Percentiles rank a stretch among this genome's conserved stretches.
These are phyloP conservation scores for Ilex aquifolium DNA, from an alignment of 257 asterid species.

Conservation along the genomic window DNA sequence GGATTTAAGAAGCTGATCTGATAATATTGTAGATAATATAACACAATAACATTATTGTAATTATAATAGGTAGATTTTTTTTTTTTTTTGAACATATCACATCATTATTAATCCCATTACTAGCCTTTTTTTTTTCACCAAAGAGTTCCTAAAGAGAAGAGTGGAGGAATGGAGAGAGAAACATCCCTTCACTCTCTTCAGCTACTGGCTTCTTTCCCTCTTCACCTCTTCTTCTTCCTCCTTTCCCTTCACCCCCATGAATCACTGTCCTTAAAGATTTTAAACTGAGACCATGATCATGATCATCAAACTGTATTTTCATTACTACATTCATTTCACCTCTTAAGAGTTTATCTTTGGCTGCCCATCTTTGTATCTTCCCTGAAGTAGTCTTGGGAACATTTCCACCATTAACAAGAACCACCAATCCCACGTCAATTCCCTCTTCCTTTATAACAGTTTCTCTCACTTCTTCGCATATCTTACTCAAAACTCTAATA, in stretches of 20 bases:
- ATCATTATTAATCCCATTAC: no score
- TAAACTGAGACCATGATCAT: conserved; percentile 8
- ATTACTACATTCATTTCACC: conserved; percentile 35
- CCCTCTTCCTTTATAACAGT: conserved; percentile 28
- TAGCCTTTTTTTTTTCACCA: no score
- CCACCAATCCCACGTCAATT: conserved; percentile 37
- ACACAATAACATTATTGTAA: no score
- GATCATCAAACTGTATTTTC: conserved; percentile 33
- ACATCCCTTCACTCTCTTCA: conserved; percentile 9
- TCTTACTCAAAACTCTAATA: conserved; percentile 9
- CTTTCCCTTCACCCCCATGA: conserved; percentile 5
- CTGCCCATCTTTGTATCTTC: conserved; percentile 66
- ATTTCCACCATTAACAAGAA: conserved; percentile 48
- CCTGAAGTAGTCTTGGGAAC: conserved; percentile 87
- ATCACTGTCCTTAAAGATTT: neutral
- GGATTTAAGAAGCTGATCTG: no score
- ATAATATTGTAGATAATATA: no score
- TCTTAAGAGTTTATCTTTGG: conserved; percentile 29
- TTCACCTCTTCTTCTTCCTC: neutral
- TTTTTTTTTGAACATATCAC: no score
- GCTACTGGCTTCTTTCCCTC: neutral
- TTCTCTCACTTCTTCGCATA: conserved; percentile 45
- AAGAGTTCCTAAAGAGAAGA: conserved; percentile 36
- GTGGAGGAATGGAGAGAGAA: conserved; percentile 17
- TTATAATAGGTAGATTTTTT: no score